These are phyloP conservation scores for Colletotrichum chrysophilum DNA, from an alignment of 2,329 filamentous ascomycete genomes.

Conservation along the genomic window DNA sequence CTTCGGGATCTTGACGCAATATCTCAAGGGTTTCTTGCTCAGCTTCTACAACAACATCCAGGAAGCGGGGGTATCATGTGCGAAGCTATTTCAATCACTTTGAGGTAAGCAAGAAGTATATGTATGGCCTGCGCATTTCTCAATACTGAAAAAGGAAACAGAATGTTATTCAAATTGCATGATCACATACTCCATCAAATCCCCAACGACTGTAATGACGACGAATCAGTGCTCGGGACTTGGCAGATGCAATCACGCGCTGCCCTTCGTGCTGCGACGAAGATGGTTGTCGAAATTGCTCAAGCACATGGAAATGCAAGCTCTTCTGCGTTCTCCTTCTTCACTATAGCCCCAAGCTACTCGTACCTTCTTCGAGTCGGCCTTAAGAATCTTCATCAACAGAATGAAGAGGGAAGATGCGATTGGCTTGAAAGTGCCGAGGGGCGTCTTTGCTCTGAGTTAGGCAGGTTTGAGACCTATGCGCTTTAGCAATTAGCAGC, in stretches of 20 bases:
- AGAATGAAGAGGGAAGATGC: not conserved
- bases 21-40: not conserved
- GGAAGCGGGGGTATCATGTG: not conserved
- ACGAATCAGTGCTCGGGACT: not conserved
- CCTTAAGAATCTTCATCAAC: not conserved
- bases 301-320: not conserved
- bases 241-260: not conserved
- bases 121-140: too few relatives aligned
- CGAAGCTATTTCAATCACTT: not conserved
- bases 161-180: not conserved
- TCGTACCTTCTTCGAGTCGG: not conserved
- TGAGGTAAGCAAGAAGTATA: not conserved
- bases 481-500: not conserved
- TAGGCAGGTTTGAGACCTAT: not conserved
- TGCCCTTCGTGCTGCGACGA: not conserved
- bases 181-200: not conserved
- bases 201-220: not conserved
- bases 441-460: not conserved
- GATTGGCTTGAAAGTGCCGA: not conserved
- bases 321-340: not conserved
- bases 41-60: not conserved
- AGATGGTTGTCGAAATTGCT: not conserved
- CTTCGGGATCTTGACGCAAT: not conserved
- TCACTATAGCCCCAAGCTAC: not conserved
- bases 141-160: not conserved